Percentiles rank a stretch among this genome's conserved stretches.
Conservation (phyloP, 164 flowering plant genomes). For the Liquidambar formosana region DNA sequence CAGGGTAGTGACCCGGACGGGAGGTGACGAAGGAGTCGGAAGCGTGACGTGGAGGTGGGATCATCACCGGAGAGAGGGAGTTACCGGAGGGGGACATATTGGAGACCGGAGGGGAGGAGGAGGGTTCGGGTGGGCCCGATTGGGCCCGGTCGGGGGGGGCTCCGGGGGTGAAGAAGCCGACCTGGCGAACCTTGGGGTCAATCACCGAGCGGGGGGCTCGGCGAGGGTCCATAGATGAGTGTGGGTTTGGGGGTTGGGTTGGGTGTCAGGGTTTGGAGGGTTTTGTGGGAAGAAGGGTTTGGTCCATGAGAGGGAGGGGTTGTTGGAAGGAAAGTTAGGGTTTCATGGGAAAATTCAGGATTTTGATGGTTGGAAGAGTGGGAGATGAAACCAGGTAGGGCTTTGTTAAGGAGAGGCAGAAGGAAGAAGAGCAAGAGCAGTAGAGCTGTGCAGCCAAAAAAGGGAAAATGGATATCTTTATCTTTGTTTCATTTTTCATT, state of each 20-base stretch:
- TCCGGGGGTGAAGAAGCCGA: constrained; percentile 56
- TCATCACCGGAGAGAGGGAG: constrained; percentile 69
- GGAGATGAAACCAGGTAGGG: no score
- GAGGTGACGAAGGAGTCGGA: constrained; percentile 28
- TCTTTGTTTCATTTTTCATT: no score
- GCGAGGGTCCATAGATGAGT: constrained; percentile 49
- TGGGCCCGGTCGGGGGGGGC: constrained; percentile 32
- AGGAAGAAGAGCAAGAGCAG: no score
- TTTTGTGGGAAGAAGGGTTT: not conserved
- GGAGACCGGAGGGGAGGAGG: constrained; percentile 31
- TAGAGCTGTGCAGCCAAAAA: no score
- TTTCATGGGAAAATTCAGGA: no score
- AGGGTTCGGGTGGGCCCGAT: constrained; percentile 5
- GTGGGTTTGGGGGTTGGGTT: constrained; percentile 1
- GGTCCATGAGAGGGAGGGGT: no score
- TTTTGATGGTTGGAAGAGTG: no score
- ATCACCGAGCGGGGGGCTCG: constrained; percentile 47
- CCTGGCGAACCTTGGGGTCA: constrained; percentile 72
- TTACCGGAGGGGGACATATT: constrained; percentile 36
- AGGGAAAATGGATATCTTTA: no score
- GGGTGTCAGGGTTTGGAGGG: not conserved
- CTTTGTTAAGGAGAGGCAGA: no score
- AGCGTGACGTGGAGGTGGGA: constrained; percentile 62
- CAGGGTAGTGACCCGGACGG: constrained; percentile 7
- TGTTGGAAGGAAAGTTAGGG: no score